Conservation (phyloP, 1,284 basidiomycete species). For the Boletus mariae region DNA sequence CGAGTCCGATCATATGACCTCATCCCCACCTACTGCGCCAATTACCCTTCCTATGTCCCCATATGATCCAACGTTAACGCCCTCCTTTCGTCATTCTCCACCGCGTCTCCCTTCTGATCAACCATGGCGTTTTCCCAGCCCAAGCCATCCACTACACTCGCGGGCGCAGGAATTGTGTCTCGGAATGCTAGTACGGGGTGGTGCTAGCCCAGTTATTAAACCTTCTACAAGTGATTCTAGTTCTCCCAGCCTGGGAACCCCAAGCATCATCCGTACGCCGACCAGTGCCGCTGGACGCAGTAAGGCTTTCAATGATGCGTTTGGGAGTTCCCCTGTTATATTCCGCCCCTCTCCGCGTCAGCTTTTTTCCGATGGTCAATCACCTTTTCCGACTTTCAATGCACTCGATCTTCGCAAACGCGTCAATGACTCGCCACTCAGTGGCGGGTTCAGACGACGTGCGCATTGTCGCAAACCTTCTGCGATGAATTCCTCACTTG, state of each 20-base stretch:
- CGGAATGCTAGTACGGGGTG: slow-evolving; percentile 49
- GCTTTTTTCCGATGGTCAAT: slow-evolving; percentile 35
- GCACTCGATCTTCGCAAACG: slow-evolving; percentile 32
- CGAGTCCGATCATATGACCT: slow-evolving; percentile 9
- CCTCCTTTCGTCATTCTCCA: slow-evolving; percentile 71
- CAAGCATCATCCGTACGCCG: slow-evolving; percentile 31
- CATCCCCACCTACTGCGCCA: slow-evolving; percentile 19
- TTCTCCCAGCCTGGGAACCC: slow-evolving; percentile 29
- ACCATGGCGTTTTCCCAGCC: slow-evolving; percentile 72
- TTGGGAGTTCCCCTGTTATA: slow-evolving; percentile 34
- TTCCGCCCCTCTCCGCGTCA: slow-evolving; percentile 39
- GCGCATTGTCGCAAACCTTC: slow-evolving; percentile 33
- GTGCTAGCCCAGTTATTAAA: slow-evolving; percentile 40
- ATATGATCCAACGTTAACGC: slow-evolving; percentile 67
- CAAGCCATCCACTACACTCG: slow-evolving; percentile 65
- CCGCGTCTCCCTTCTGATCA: slow-evolving; percentile 66
- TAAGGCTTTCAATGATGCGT: slow-evolving; percentile 30
- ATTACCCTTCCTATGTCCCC: slow-evolving; percentile 56
- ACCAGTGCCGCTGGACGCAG: slow-evolving; percentile 24
- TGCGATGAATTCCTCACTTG: slow-evolving; percentile 39
- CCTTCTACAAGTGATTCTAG: slow-evolving; percentile 25
- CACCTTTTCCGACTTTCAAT: slow-evolving; percentile 29
- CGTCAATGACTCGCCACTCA: slow-evolving; percentile 33
- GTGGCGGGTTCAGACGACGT: slow-evolving; percentile 28
- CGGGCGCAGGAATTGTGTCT: slow-evolving; percentile 60